Base-by-base conservation (phyloP, 306 rosid genomes). In the Begonia fuchsioides region DNA sequence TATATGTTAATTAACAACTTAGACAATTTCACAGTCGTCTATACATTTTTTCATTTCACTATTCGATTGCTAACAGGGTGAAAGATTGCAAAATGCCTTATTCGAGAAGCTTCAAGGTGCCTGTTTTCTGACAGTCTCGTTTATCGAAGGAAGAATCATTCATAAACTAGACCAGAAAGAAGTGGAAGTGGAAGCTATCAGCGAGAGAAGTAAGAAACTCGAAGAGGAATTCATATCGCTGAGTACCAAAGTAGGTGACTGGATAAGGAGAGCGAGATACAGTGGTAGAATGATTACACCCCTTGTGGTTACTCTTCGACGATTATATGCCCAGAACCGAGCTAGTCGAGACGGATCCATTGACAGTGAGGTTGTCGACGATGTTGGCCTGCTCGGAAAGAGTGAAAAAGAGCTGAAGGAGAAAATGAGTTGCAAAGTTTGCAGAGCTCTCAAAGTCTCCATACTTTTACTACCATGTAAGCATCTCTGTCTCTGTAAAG, bases 401-500 rank as follows among this genome's bases (percentile, higher is more conserved):
- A 77, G 69, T 59, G 70, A 60, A 44, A 64, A 69, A 5, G 70
- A 74, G 18, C 40, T 58, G 77, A 81, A 81, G 67, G 93, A 81
- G 72, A 61, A 67, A 60, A 81, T 41, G 45, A 74, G 54, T 15
- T 90, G 97, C 51, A 90, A 84, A 71, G 93, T 74, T 41, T 90
- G 95, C 77, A 51, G 80, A 39, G 82, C 81, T 20, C 81, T 84
- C 45, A 93, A 81, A 71, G 92, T 72, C 35, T 66, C 67, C 70
- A 84, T 84, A 92, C 87, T 90, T 52, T 69, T 90, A 20, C 68
- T 90, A 20, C 95, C 97, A 11, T 84, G 97, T 53, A 90, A 81
- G 80, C 97, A 90, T 67, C 95, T 84, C 51, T 90, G 95, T 64
- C 80, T 90, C 15, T 84, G 97, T 66, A 90, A 73, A 72, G 90